Base-by-base conservation (phyloP, 2,329 filamentous ascomycete genomes). In the Xylariaceae sp. region DNA sequence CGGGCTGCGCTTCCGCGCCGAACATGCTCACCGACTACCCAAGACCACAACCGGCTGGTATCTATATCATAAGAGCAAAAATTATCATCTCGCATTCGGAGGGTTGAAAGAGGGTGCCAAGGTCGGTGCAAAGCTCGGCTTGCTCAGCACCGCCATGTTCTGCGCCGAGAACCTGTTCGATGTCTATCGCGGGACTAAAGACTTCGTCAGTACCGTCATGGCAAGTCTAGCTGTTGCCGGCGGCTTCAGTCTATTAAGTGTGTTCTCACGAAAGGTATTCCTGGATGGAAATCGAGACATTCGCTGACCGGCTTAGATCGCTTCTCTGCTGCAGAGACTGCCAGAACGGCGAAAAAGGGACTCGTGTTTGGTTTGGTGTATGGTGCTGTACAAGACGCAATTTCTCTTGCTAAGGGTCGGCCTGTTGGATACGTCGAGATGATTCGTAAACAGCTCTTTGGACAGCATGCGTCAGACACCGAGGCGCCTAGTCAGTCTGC, bases 41-140 rank as follows among this genome's bases (percentile, higher is more conserved):
- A 85, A 83, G 3, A 86, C 86, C 1, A 86, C 89, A 22, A 83
- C 86, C 2, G 93, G 91, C 16, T 99, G 94, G 94, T 99, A 93
- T 68, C 82, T 97, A n/a, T 99, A 99, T 71, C 93, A 97, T 76
- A 97, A 97, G 73, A 90, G 85, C 68, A 97, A 97, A 72, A 97
- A 96, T 72, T 97, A 99, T 74, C 84, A 90, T 63, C 81, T 88
- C 47, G 86, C 89, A 63, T 80, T 88, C 18, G 89, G 88, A 6
- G 93, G 88, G 1, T 75, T 95, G 16, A 83, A 83, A 47, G 90
- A 96, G 64, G 94, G 90, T 0, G 62, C 90, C 45, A 84, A 81
- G 59, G 89, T 94, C 79, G 91, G 88, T 1, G 68, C 74, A 31
- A 84, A 81, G 60, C 77, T 95, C 6, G 82, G 83, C 5, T 74